Base-by-base conservation (phyloP, 352 stramenopile genomes). In the Phytopythium boreale region DNA sequence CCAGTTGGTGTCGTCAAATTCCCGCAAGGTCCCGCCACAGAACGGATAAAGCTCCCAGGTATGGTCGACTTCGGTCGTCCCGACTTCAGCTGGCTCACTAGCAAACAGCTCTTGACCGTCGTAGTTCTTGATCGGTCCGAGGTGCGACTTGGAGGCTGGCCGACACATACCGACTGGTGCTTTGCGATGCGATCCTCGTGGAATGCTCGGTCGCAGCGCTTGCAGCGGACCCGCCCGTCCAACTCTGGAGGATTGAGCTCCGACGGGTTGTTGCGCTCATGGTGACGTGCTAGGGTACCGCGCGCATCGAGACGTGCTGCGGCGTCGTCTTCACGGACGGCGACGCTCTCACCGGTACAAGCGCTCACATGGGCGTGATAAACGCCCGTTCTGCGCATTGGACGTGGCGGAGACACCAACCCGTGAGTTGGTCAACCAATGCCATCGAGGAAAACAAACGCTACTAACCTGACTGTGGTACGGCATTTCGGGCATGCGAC, bases 161-260 rank as follows among this genome's bases (percentile, higher is more conserved):
- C 56, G 36, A 63, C 43, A 57, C 84, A 92, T 17, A 92, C 79
- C 0, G 79, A 83, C 60, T 90, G 84, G 65, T 90, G 81, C 62
- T 89, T 92, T 10, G 69, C 68, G 59, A 92, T 87, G 0, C 84
- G 81, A 60, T 89, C 78, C 69, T 82, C 29, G 10, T 71, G 67
- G 53, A 92, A 92, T 2, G 62, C 76, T 19, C 84, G 79, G 15
- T 75, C 68, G 26, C 84, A 92, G 19, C 72, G 74, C 59, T 64
- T 76, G 62, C 84, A 92, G 22, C 83, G 73, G 26, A 92, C 61
- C 2, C 80, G 79, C 0, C 81, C 81, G 51, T 90, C 81, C 4
- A 53, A 36, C 10, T 88, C 81, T 0, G 72, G 74, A 1, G 51
- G 22, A 27, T 88, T 85, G 6, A 90, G 55, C 22, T 77, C 62